A percentile compares a stretch with the other conserved stretches of the same genome.
These are phyloP conservation scores for Dothistroma pini DNA, from an alignment of 2,329 filamentous ascomycete species.

Conservation along the genomic window DNA sequence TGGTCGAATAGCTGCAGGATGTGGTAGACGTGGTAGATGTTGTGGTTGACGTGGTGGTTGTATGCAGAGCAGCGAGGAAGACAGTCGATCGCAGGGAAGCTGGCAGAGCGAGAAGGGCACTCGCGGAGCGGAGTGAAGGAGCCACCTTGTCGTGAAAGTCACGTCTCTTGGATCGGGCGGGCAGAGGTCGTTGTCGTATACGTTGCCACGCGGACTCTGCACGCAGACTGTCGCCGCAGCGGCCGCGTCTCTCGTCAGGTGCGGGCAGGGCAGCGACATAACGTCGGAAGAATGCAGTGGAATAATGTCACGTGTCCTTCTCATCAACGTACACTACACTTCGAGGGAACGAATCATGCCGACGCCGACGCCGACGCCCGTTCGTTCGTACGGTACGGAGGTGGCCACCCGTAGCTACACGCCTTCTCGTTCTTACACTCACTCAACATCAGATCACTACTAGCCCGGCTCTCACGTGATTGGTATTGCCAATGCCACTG, in stretches of 20 bases:
- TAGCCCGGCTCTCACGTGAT: slow-evolving; percentile 7
- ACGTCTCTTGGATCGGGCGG: not conserved
- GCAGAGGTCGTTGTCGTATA: not conserved
- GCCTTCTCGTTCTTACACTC: too few species aligned
- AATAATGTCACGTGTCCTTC: not conserved
- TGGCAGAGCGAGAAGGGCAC: slow-evolving; percentile 2
- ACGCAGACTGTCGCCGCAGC: not conserved
- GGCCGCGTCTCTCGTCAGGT: not conserved
- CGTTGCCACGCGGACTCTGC: not conserved
- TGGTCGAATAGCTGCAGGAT: slow-evolving; percentile 26
- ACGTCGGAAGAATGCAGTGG: not conserved
- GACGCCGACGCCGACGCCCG: too few species aligned
- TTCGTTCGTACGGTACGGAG: too few species aligned
- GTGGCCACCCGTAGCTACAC: too few species aligned
- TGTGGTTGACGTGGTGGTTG: not conserved
- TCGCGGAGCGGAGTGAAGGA: not conserved
- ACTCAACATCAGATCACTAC: not conserved
- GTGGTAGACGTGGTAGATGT: not conserved
- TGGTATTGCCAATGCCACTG: too few species aligned
- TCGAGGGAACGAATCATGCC: too few species aligned
- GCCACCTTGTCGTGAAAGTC: not conserved
- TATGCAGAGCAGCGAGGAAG: slow-evolving; percentile 6
- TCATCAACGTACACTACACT: too few species aligned
- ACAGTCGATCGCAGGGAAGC: slow-evolving; percentile 1
- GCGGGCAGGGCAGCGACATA: not conserved